Conservation (phyloP, 768 basidiomycete genomes). For the Pisolithus albus region DNA sequence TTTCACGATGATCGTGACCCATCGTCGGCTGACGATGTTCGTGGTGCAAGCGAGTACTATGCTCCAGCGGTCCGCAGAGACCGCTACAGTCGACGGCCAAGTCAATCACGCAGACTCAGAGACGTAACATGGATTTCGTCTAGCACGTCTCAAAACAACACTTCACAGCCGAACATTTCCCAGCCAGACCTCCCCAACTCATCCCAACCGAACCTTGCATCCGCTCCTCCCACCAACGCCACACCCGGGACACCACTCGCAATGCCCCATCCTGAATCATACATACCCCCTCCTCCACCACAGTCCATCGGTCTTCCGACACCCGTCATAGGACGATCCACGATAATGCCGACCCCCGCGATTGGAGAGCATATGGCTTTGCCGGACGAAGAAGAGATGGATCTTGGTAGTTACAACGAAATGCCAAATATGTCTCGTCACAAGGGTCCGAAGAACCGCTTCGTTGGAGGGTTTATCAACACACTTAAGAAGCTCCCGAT, state of each 20-base stretch:
- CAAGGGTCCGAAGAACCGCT: slow-evolving; percentile 6
- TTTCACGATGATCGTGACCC: background rate
- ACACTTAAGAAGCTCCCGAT: slow-evolving; percentile 27
- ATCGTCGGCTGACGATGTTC: background rate
- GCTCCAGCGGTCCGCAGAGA: slow-evolving; percentile 11
- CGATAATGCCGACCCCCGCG: slow-evolving; percentile 9
- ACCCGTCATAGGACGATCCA: slow-evolving; percentile 11
- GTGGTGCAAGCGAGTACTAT: slow-evolving; percentile 1
- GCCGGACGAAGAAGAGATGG: slow-evolving; percentile 11
- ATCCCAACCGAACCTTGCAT: slow-evolving; percentile 1
- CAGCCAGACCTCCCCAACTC: background rate
- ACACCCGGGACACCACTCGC: slow-evolving; percentile 7
- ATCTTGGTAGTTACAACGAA: background rate
- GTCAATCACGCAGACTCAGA: slow-evolving; percentile 17
- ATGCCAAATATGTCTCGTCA: slow-evolving; percentile 6
- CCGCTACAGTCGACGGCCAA: slow-evolving; percentile 15
- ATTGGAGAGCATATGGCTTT: slow-evolving; percentile 27
- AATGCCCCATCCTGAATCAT: slow-evolving; percentile 3
- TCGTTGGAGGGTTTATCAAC: slow-evolving; percentile 27
- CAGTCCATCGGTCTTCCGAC: slow-evolving; percentile 10
- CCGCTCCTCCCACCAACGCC: background rate
- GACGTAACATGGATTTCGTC: slow-evolving; percentile 19
- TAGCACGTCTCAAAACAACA: background rate
- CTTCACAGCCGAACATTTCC: background rate
- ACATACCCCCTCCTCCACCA: slow-evolving; percentile 7